These are phyloP conservation scores for Daldinia childiae DNA, from an alignment of 495 filamentous ascomycete species.

Conservation along the genomic window DNA sequence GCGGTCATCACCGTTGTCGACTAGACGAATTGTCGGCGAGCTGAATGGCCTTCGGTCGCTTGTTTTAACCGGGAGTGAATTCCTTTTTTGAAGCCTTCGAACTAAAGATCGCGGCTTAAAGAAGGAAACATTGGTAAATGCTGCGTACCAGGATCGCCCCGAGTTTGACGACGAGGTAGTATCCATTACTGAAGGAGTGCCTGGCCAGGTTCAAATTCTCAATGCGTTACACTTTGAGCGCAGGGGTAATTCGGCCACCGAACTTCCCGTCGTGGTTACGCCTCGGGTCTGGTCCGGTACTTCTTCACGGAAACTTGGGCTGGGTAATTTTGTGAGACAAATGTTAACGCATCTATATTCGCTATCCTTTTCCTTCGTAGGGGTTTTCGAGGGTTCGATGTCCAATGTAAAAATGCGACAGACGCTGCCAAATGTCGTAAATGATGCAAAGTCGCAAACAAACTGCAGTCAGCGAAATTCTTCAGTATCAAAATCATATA, in stretches of 20 bases:
- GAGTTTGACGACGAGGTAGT: conserved; percentile 29
- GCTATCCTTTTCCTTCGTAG: background rate
- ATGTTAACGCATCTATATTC: conserved; percentile 2
- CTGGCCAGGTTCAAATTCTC: conserved; percentile 19
- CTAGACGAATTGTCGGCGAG: conserved; percentile 4
- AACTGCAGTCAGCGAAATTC: background rate
- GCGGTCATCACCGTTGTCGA: background rate
- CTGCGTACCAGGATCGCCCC: conserved; percentile 23
- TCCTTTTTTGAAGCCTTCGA: conserved; percentile 43
- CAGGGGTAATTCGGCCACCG: conserved; percentile 20
- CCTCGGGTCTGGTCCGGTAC: conserved; percentile 12
- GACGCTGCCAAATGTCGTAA: background rate
- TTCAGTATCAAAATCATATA: background rate
- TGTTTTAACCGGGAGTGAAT: conserved; percentile 25
- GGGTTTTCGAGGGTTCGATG: background rate
- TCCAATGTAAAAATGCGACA: background rate
- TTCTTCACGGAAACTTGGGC: conserved; percentile 6
- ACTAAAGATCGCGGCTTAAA: conserved; percentile 38
- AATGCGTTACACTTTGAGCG: conserved; percentile 31
- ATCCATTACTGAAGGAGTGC: conserved; percentile 42
- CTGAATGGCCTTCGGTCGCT: conserved; percentile 16
- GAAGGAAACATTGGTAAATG: conserved; percentile 24
- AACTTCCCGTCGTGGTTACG: conserved; percentile 23
- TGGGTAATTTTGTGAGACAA: background rate
- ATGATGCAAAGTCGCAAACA: background rate